Evolutionary conservation across 2,329 filamentous ascomycete genomes (phyloP).

Genomic region (Fusarium sp.): DNA sequence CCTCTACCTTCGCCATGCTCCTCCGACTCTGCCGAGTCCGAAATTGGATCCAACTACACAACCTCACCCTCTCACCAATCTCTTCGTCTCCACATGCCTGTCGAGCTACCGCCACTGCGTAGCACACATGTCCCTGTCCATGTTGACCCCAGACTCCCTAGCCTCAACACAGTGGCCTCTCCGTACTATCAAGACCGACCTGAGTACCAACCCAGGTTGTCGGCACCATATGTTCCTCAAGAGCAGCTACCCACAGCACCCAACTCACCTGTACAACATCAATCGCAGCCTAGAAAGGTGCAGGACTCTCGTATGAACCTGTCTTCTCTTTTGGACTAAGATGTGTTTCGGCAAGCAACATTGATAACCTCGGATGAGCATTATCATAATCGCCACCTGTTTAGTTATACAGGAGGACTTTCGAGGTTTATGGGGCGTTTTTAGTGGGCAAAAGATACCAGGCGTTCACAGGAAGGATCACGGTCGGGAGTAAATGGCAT

Average conservation of each 20-base stretch:
- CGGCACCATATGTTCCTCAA: slow-evolving; percentile 26
- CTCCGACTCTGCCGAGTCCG: slow-evolving; percentile 71
- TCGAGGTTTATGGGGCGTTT: slow-evolving; percentile 2
- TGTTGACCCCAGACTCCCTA: slow-evolving; percentile 49
- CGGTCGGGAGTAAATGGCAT: slow-evolving; percentile 4
- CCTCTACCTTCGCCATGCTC: slow-evolving; percentile 56
- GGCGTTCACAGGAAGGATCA: slow-evolving; percentile 23
- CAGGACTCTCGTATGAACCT: slow-evolving; percentile 48
- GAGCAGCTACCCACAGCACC: slow-evolving; percentile 49
- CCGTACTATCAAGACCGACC: slow-evolving; percentile 24
- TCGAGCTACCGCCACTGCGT: slow-evolving; percentile 59
- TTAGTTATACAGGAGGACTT: background rate
- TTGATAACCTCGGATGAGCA: background rate
- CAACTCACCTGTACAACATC: slow-evolving; percentile 47
- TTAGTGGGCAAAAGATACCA: slow-evolving; percentile 36
- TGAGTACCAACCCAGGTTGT: slow-evolving; percentile 30
- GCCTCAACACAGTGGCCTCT: slow-evolving; percentile 43
- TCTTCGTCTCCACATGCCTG: slow-evolving; percentile 55
- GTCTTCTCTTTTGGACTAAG: slow-evolving; percentile 41
- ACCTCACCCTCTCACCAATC: slow-evolving; percentile 64
- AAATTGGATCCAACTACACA: slow-evolving; percentile 73
- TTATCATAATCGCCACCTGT: too few relatives aligned
- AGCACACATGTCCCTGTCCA: background rate
- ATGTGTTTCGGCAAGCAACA: background rate
- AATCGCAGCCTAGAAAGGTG: slow-evolving; percentile 23